Conservation (phyloP, 495 filamentous ascomycete genomes). For the Elaphomyces granulatus region DNA sequence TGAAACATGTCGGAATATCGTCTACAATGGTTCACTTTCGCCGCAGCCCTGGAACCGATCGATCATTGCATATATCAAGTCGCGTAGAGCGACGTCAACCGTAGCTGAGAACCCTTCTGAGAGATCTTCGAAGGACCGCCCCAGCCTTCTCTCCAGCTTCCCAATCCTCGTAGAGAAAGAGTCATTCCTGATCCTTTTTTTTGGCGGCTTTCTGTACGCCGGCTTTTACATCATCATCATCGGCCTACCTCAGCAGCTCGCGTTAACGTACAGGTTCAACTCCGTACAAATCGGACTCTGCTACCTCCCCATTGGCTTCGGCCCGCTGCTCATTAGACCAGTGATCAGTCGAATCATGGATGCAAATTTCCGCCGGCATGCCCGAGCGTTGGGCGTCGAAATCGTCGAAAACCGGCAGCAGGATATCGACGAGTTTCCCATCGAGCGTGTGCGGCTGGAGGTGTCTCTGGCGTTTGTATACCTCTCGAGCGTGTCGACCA, state of each 20-base stretch:
- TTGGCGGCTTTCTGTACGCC: constrained; percentile 8
- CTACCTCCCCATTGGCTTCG: constrained; percentile 32
- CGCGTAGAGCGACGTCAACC: constrained; percentile 7
- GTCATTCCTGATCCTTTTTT: neutral
- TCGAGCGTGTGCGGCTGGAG: constrained; percentile 28
- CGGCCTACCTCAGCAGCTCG: constrained; percentile 19
- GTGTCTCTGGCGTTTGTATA: constrained; percentile 25
- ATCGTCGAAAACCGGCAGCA: constrained; percentile 29
- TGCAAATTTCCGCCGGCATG: constrained; percentile 27
- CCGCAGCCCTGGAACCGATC: constrained; percentile 24
- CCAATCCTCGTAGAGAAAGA: constrained; percentile 1
- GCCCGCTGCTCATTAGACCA: constrained; percentile 20
- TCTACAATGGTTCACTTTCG: constrained; percentile 31
- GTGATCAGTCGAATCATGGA: constrained; percentile 28
- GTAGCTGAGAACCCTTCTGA: neutral
- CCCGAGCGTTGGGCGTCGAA: constrained; percentile 13
- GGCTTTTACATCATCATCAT: constrained; percentile 14
- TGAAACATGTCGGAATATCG: constrained; percentile 32
- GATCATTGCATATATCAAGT: constrained; percentile 18
- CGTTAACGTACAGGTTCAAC: constrained; percentile 24
- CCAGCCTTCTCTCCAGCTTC: neutral
- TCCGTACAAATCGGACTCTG: constrained; percentile 30
- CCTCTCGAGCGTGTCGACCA: constrained; percentile 12
- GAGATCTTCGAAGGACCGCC: too few species aligned
- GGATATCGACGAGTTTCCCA: constrained; percentile 23